phyloP scores from a whole-genome alignment of 768 basidiomycete species.

The Artomyces pyxidatus region DNA sequence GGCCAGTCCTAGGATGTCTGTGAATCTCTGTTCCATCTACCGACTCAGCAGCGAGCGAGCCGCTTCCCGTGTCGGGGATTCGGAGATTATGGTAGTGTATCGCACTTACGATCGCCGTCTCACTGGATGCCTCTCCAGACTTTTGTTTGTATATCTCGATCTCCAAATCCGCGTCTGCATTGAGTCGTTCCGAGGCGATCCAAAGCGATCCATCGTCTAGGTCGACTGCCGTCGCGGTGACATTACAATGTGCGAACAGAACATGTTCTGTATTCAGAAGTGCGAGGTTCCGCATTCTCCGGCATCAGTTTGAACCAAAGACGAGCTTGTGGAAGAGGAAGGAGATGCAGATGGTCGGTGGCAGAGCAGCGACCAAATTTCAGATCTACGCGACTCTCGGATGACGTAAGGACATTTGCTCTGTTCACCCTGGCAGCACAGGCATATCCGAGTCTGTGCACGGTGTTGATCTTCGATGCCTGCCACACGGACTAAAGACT shows the following conservation, averaged over 20 bases:
- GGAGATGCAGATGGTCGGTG: neutral
- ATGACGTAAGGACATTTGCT: neutral
- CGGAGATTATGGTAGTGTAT: too few species aligned
- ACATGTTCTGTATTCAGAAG: neutral
- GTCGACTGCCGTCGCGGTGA: slow-evolving; percentile 8
- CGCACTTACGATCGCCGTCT: too few species aligned
- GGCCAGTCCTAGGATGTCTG: neutral
- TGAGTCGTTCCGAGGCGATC: slow-evolving; percentile 12
- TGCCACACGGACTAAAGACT: neutral
- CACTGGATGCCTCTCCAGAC: neutral
- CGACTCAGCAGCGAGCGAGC: too few species aligned
- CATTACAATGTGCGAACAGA: neutral
- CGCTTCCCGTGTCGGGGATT: too few species aligned
- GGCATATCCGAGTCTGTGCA: too few species aligned
- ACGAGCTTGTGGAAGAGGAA: too few species aligned
- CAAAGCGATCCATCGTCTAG: slow-evolving; percentile 10
- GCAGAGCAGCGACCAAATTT: slow-evolving; percentile 4
- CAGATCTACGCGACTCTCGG: neutral
- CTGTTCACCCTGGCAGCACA: too few species aligned
- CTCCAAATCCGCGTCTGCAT: slow-evolving; percentile 13
- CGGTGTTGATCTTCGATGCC: too few species aligned
- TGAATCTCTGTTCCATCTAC: neutral
- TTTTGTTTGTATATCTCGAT: slow-evolving; percentile 8
- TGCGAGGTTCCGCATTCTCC: slow-evolving; percentile 9
- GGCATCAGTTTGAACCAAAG: too few species aligned